Evolutionary conservation across 2,329 filamentous ascomycete species (phyloP), one percentile per base, ranked within the genome.

Genomic region (Dothidotthia symphoricarpi): DNA sequence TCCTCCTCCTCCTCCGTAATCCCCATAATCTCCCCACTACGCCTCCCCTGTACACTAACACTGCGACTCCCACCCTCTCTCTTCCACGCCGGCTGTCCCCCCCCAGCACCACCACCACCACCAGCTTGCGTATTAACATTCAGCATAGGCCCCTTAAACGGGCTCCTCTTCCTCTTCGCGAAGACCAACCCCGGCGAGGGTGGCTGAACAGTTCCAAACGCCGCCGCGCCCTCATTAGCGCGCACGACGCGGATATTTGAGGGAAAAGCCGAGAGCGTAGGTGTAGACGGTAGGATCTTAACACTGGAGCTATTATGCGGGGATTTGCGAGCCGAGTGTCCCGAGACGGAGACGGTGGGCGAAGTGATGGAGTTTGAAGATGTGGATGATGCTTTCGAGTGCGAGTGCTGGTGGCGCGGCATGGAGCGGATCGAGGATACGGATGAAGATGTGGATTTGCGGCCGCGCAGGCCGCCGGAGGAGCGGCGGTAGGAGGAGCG

Each of bases 371-470:
- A 85, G 13, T 82, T 78, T 3, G 78, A 95, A 28, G 89, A 95
- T 1, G 89, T 93, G 0, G 89, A 96, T 0, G 88, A 95, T 0
- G 93, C 89, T 68, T 97, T 97, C 15, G 89, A 95, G 64, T 96
- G 91, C 1, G 85, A 83, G 62, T 88, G 85, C 51, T 90, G 87
- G 57, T 91, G 89, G 60, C 64, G 60, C 24, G 62, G 63, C 61
- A 97, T 88, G 29, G 86, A 94, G 41, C 93, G 84, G 40, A 98
- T 84, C 0, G 89, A 95, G 1, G 89, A 96, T 12, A 98, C 83
- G 0, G 90, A 97, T 0, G 89, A 95, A 0, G 89, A 96, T 0
- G 93, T 98, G 1, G 91, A 97, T 65, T 97, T 97, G 44, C 93
- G 82, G 25, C 93, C 91, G 17, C 90, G 81, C 29, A 97, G 77